Base-by-base conservation (phyloP, 2,329 filamentous ascomycete genomes). In the Hymenotorrendiella dingleyae region DNA sequence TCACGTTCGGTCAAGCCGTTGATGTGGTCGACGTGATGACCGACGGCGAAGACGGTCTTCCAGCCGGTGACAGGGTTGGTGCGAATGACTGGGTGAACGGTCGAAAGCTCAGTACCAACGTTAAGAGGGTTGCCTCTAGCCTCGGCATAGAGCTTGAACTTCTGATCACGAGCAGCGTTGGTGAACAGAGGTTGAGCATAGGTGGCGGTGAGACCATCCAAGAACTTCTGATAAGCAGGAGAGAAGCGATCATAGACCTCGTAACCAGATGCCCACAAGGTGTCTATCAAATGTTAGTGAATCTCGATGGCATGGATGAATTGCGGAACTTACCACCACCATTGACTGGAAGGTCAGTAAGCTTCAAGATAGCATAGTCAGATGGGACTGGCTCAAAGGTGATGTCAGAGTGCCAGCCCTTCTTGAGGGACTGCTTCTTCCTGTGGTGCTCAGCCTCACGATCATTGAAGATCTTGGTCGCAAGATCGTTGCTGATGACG, bases 181-280 rank as follows among this genome's bases (percentile, higher is more conserved):
- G 66, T 66, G 61, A 79, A 80, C 2, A 63, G 60, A 0, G 72
- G 71, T 49, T 72, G 66, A 0, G 68, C 69, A 48, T 71, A 72
- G 65, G 72, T 76, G 2, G 71, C 79, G 0, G 76, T 82, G 11
- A 82, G 61, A 0, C 63, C 61, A 43, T 83, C 78, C 22, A 82
- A 67, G 59, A 82, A 81, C 22, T 64, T 63, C 45, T 74, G 75
- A 40, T 75, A 74, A 0, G 74, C 65, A 2, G 66, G 64, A 4
- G 74, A 79, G 45, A 85, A 67, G 21, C 77, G 72, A 54, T 85
- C 80, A 54, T 82, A 84, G 10, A 82, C 62, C 52, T 84, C 79
- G 55, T 83, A 83, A 0, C 78, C 78, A 0, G 76, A 68, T 38
- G 71, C 69, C 69, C 70, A 74, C 5, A 74, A 62, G 35, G 20